These are phyloP conservation scores for Helianthus annuus DNA, from an alignment of 129 eudicot species.

Conservation along the genomic window DNA sequence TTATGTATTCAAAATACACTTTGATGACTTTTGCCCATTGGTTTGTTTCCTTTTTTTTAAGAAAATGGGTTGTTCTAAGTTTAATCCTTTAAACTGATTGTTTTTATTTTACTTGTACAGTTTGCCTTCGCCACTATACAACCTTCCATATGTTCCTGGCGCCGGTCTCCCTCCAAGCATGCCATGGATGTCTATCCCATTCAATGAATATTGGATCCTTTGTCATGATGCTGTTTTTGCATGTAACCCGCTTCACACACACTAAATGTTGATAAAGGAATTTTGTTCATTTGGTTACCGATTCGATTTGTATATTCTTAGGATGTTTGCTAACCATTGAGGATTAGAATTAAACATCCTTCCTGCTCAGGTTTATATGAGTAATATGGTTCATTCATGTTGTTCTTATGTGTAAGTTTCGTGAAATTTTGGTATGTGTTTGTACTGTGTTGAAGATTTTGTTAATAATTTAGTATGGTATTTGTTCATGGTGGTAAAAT, in stretches of 20 bases:
- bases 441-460: too few relatives aligned
- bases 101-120: conserved; percentile 26
- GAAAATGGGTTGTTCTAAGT: neutral
- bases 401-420: conserved; percentile 4
- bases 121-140: conserved; percentile 46
- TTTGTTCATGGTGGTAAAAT: neutral
- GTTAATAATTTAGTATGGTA: too few relatives aligned
- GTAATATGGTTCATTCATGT: conserved; percentile 10
- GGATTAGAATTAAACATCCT: neutral
- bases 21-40: neutral
- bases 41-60: neutral
- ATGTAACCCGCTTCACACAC: conserved; percentile 36
- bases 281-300: neutral
- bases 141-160: conserved; percentile 43
- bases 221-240: conserved; percentile 68
- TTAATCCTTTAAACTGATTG: neutral
- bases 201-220: conserved; percentile 76
- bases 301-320: conserved; percentile 26
- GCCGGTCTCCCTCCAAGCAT: conserved; percentile 47
- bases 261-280: neutral
- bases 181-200: conserved; percentile 81
- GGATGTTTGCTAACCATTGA: conserved; percentile 14
- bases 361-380: conserved; percentile 22
- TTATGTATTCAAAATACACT: neutral
- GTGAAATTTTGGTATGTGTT: conserved; percentile 28